Evolutionary conservation across 2,329 filamentous ascomycete genomes (phyloP).

Genomic region (Laburnicola sp.): DNA sequence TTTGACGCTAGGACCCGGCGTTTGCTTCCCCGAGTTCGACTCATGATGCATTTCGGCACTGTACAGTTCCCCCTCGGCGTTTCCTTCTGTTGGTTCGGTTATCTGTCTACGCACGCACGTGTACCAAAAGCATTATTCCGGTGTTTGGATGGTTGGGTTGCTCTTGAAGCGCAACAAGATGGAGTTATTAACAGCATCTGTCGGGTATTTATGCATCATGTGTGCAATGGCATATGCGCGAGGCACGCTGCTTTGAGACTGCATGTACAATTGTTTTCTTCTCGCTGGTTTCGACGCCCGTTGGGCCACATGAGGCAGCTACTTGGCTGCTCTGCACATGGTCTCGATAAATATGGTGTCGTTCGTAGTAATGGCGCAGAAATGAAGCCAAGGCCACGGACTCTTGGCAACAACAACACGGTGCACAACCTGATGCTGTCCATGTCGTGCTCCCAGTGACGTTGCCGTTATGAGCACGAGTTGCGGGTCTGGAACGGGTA

Average conservation of each 20-base stretch:
- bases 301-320: no score
- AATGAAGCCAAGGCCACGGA: no score
- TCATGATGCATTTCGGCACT: not conserved
- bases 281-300: no score
- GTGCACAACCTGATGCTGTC: no score
- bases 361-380: no score
- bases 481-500: no score
- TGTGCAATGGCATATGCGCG: no score
- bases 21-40: conserved; percentile 5
- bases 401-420: no score
- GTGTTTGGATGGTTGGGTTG: conserved; percentile 1
- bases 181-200: not conserved
- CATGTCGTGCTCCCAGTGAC: no score
- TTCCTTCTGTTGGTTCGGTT: not conserved
- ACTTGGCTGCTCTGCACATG: no score
- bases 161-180: conserved; percentile 1
- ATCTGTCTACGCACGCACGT: conserved; percentile 5
- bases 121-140: conserved; percentile 8
- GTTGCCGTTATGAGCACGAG: no score
- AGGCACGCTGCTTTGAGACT: not conserved
- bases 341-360: no score
- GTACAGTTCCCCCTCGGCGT: not conserved
- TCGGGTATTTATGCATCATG: not conserved
- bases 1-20: conserved; percentile 5
- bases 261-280: not conserved